Evolutionary conservation across 192 early-diverging fungal species (phyloP).

Genomic region (Backusella australiensis): DNA sequence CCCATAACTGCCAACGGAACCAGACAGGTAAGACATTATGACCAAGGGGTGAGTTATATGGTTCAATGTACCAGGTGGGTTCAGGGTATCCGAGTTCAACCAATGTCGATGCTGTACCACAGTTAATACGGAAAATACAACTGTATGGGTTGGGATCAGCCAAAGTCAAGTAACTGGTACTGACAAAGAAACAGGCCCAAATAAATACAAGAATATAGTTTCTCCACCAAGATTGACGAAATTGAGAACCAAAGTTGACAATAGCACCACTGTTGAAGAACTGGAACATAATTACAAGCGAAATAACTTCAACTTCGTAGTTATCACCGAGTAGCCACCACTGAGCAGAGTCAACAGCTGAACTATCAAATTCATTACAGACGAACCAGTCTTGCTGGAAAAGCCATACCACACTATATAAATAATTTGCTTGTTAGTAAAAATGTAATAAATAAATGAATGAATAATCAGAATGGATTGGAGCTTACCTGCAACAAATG

Average conservation of each 20-base stretch:
- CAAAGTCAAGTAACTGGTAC: constrained; percentile 51
- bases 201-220: constrained; percentile 62
- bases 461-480: background rate
- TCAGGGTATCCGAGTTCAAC: constrained; percentile 37
- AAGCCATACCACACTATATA: constrained; percentile 50
- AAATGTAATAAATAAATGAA: background rate
- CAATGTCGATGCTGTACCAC: constrained; percentile 52
- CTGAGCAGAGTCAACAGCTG: constrained; percentile 54
- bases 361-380: constrained; percentile 78
- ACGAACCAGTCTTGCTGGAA: constrained; percentile 73
- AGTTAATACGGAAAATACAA: constrained; percentile 68
- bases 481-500: constrained; percentile 36
- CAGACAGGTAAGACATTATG: constrained; percentile 71
- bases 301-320: constrained; percentile 66
- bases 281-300: constrained; percentile 65
- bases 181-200: constrained; percentile 46
- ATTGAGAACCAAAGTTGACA: constrained; percentile 69
- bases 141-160: constrained; percentile 56
- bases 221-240: constrained; percentile 57
- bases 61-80: constrained; percentile 41
- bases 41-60: constrained; percentile 63
- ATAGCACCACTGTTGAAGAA: constrained; percentile 68
- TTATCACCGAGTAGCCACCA: constrained; percentile 89
- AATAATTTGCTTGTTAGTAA: background rate
- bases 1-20: constrained; percentile 66